Evolutionary conservation across 2,329 filamentous ascomycete genomes (phyloP).

Genomic region (Aureobasidium sp.): DNA sequence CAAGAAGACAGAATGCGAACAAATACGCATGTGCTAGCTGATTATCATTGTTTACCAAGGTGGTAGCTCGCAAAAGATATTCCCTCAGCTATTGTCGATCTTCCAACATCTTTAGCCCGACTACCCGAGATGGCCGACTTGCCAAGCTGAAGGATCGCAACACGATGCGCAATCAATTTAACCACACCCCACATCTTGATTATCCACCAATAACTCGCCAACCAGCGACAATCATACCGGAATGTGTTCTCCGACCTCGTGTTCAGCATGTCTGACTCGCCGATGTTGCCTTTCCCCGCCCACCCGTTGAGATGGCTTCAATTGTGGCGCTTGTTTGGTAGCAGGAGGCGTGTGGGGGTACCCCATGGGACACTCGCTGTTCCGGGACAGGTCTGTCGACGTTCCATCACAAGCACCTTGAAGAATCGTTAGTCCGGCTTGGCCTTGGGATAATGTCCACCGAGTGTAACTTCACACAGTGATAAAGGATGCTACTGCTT

Average conservation of each 20-base stretch:
- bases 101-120: slow-evolving; percentile 6
- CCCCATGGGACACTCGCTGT: background rate
- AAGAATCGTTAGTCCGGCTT: background rate
- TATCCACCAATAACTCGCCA: background rate
- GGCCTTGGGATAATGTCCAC: slow-evolving; percentile 4
- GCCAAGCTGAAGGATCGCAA: slow-evolving; percentile 12
- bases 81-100: slow-evolving; percentile 2
- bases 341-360: background rate
- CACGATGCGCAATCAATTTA: slow-evolving; percentile 1
- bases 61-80: background rate
- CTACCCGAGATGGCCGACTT: background rate
- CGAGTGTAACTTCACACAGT: background rate
- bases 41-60: background rate
- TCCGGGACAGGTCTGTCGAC: background rate
- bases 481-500: background rate
- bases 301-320: background rate
- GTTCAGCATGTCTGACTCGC: background rate
- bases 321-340: background rate
- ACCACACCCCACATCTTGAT: background rate
- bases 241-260: background rate
- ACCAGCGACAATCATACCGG: background rate
- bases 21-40: background rate
- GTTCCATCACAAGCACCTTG: background rate
- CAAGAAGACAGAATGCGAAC: background rate
- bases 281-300: background rate